Base-by-base conservation (phyloP, 805 yeast genomes). In the Priceomyces haplophilus region DNA sequence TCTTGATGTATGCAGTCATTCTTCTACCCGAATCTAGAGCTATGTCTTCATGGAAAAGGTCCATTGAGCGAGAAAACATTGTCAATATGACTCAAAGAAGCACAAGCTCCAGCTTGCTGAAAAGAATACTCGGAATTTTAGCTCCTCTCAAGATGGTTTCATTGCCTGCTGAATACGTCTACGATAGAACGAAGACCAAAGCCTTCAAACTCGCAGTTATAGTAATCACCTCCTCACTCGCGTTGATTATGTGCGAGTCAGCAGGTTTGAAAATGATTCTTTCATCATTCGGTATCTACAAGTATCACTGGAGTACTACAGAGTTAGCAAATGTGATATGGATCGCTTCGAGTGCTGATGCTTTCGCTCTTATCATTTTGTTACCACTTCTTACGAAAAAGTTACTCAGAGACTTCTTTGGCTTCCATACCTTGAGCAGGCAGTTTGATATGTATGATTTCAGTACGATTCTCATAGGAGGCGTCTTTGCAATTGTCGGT, bases 21-120 rank as follows among this genome's bases (percentile, higher is more conserved):
- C 50, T 73, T 2, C 54, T 83, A 8, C 78, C 79, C 4, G 90
- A 84, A 54, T 79, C 88, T 4, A 69, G 88, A 47, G 75, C 55
- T 21, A 64, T 67, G 37, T 74, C 83, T 3, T 67, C 78, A n/a
- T 24, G 39, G 48, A 51, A 55, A 29, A 72, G 72, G 53, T 45
- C 47, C 60, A 59, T 18, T 12, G 36, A 40, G n/a, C n/a, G n/a
- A n/a, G n/a, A n/a, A n/a, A n/a, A n/a, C n/a, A n/a, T n/a, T n/a
- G n/a, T n/a, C n/a, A n/a, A n/a, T n/a, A n/a, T n/a, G n/a, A 24
- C 27, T 13, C n/a, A 23, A 18, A 11, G 18, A 31, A 6, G 23
- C 16, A 15, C 18, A 12, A 17, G 10, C 30, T 25, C 30, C 30
- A 12, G 11, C 11, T 25, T 12, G 30, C 11, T 25, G 30, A 12